These are phyloP conservation scores for Protomyces arabidopsidicola DNA, from an alignment of 1,139 yeast species.

Conservation along the genomic window DNA sequence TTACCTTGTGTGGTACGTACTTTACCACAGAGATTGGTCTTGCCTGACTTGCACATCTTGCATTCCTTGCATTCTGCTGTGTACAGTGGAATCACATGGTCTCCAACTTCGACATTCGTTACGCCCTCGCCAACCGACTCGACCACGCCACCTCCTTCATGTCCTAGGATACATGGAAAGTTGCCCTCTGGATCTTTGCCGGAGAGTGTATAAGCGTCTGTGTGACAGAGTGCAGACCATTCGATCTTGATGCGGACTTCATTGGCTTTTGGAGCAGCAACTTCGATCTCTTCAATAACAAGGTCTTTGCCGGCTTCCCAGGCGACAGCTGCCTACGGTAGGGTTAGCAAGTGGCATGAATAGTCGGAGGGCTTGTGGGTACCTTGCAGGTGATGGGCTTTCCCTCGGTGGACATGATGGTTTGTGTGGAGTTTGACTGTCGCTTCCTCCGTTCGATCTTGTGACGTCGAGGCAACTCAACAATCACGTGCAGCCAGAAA, in stretches of 20 bases:
- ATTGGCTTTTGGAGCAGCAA: conserved; percentile 90
- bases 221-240: conserved; percentile 95
- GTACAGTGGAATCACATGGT: conserved; percentile 83
- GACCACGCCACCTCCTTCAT: conserved; percentile 95
- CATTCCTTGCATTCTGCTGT: conserved; percentile 96
- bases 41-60: conserved; percentile 90
- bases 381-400: conserved; percentile 72
- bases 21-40: conserved; percentile 88
- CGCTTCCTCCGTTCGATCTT: neutral
- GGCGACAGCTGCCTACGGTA: conserved; percentile 73
- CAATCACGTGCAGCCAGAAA: neutral
- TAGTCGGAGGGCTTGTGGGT: neutral
- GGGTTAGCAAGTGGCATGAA: neutral
- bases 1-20: conserved; percentile 89
- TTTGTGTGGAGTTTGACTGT: too few species aligned
- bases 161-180: conserved; percentile 82
- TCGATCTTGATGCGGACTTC: conserved; percentile 88
- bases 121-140: conserved; percentile 93
- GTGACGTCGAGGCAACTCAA: neutral
- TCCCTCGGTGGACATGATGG: conserved; percentile 40
- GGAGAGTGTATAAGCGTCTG: conserved; percentile 92
- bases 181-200: conserved; percentile 97
- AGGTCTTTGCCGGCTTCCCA: conserved; percentile 91
- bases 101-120: conserved; percentile 78
- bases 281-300: conserved; percentile 78